Conservation (phyloP, 2,329 filamentous ascomycete species). For the Ceratocystis lukuohia region DNA sequence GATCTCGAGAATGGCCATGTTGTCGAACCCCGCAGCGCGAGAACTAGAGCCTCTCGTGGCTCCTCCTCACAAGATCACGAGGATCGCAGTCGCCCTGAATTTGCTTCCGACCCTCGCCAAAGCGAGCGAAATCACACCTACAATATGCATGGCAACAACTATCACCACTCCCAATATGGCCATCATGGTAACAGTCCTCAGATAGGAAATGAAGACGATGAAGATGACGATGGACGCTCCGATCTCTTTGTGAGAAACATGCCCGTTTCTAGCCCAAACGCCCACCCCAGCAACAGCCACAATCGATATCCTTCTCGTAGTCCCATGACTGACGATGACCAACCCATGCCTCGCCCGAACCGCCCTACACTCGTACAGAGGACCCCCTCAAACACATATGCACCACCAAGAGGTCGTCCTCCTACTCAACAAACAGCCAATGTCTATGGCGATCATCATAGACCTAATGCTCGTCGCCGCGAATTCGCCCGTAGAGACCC, state of each 20-base stretch:
- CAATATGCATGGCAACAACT: conserved; percentile 3
- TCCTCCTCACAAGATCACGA: conserved; percentile 11
- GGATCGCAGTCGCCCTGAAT: conserved; percentile 3
- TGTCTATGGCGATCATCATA: conserved; percentile 6
- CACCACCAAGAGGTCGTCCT: conserved; percentile 31
- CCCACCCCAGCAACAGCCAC: conserved; percentile 8
- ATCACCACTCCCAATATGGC: not conserved
- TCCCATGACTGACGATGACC: conserved; percentile 9
- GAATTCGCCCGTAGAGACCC: not conserved
- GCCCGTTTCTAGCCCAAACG: conserved; percentile 9
- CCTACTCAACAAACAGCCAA: conserved; percentile 1
- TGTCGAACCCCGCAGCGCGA: conserved; percentile 3
- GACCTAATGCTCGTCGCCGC: conserved; percentile 1
- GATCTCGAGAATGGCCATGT: conserved; percentile 5
- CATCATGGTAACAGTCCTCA: not conserved
- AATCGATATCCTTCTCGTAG: conserved; percentile 1
- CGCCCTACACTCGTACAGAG: conserved; percentile 48
- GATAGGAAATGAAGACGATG: not conserved
- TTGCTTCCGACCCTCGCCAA: conserved; percentile 13
- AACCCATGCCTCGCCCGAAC: conserved; percentile 31
- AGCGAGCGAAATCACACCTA: conserved; percentile 6
- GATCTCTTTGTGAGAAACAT: conserved; percentile 2
- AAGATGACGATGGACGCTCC: not conserved
- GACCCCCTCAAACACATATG: conserved; percentile 70
- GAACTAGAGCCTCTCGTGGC: not conserved